Evolutionary conservation across 768 basidiomycete genomes (phyloP), one percentile per base, ranked within the genome.

Genomic region (Boletus pseudo-olivaceus): DNA sequence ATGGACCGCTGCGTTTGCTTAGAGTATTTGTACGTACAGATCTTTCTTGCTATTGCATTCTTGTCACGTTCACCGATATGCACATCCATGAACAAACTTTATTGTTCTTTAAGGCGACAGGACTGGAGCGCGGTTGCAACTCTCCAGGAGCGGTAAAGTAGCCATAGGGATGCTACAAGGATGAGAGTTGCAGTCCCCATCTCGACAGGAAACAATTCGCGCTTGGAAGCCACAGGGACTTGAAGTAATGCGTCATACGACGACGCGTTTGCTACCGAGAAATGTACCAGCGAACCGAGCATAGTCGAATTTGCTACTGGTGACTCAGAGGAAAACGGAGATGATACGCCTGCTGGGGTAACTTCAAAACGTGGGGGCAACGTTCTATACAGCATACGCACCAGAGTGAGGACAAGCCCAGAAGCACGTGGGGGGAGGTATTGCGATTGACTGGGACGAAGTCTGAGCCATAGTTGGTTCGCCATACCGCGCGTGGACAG

Each of bases 401-500:
- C 70, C 52, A 34, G 63, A 59, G 19, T 38, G 15, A 35, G 65
- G 57, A 54, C 73, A 74, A 6, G 67, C 66, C 65, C 72, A 67
- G 51, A 75, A 72, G 20, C 67, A 68, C 1, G 55, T 29, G 5
- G 76, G 70, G 20, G 63, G 51, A 5, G 56, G 50, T 27, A 74
- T 49, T 11, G 49, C 29, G 33, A 75, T 62, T 1, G 53, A 53
- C 20, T 63, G 59, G 47, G 58, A 49, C 10, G 60, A 56, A 19
- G 43, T n/a, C 35, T 43, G 44, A 20, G 44, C 55, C 11, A 49
- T 37, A 14, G 49, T 41, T 37, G 72, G 74, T 41, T 56, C 51
- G 26, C 72, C 73, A 55, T 80, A 80, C 14, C 78, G 74, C 17
- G 70, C 71, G 57, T 80, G 78, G 39, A 80, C 49, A 8, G 78